Evolutionary conservation across 169 alveolate genomes (phyloP).

Genomic region (Plasmodium reichenowi): DNA sequence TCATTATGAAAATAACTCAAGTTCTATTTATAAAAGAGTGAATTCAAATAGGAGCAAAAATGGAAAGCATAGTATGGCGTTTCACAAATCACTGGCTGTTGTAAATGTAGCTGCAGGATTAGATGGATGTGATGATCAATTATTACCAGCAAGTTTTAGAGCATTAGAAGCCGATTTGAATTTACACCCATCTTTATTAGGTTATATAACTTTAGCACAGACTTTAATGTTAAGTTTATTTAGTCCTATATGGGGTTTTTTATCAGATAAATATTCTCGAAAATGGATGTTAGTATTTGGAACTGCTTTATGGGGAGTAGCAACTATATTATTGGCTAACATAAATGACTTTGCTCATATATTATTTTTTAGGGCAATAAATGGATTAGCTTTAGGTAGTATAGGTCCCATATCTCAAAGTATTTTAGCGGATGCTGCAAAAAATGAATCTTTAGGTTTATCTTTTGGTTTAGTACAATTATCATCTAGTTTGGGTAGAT

Average conservation of each 20-base stretch:
- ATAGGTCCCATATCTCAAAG: slow-evolving; percentile 90
- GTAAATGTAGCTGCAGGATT: slow-evolving; percentile 90
- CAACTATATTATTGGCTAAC: slow-evolving; percentile 86
- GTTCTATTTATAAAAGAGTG: background rate
- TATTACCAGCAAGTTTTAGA: slow-evolving; percentile 91
- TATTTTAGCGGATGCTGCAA: slow-evolving; percentile 88
- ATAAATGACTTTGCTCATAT: slow-evolving; percentile 86
- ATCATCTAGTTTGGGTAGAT: slow-evolving; percentile 87
- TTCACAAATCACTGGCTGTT: slow-evolving; percentile 81
- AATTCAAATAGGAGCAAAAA: slow-evolving; percentile 16
- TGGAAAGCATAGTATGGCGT: slow-evolving; percentile 21
- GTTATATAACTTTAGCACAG: slow-evolving; percentile 89
- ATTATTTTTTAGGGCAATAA: slow-evolving; percentile 85
- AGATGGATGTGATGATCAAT: slow-evolving; percentile 93
- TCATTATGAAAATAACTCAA: background rate
- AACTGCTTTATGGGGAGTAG: slow-evolving; percentile 90
- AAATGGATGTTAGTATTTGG: slow-evolving; percentile 90
- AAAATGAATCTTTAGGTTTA: slow-evolving; percentile 82
- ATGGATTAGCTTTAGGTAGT: slow-evolving; percentile 89
- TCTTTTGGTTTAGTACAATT: slow-evolving; percentile 90
- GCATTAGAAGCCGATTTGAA: slow-evolving; percentile 91
- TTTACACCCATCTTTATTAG: slow-evolving; percentile 88
- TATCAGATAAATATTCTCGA: slow-evolving; percentile 89
- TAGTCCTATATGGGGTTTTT: slow-evolving; percentile 93
- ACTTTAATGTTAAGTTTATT: slow-evolving; percentile 87